Evolutionary conservation across 495 filamentous ascomycete genomes (phyloP), one percentile per base, ranked within the genome.

Genomic region (Aspergillus ellipticus): DNA sequence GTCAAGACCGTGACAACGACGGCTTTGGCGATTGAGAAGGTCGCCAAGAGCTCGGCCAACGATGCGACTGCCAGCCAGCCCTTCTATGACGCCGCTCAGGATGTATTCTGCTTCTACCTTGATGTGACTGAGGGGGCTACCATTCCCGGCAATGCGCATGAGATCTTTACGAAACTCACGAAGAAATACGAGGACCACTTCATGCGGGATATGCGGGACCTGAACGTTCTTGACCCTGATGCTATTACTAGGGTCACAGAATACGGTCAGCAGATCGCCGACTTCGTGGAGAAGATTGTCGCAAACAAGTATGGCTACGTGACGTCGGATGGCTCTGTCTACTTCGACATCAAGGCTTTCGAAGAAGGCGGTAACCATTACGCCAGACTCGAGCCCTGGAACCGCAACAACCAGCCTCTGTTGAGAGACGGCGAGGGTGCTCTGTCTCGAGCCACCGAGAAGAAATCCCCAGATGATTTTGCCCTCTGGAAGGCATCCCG

Each of bases 401-500:
- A 85, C 66, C 81, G 87, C 51, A 86, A 97, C 67, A 85, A 89
- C 66, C 84, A 84, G 6, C 72, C 96, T 21, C 82, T 88, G 92
- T 89, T 4, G 93, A 98, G 63, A 94, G 94, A 22, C 24, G 45
- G 45, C 22, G 94, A 98, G 60, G 94, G 94, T 2, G 83, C 90
- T 0, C 66, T 97, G 42, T 82, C 86, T 70, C 83, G 78, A 37
- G 80, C 73, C 16, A 80, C 66, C 51, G 85, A 74, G 75, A 95
- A 96, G 69, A 82, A 84, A 24, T 82, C 83, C 7, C 72, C 82
- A 2, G 84, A 85, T 3, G 93, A 98, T 65, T 98, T 98, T 71
- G 94, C 92, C 2, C 77, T 97, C 4, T 96, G 92, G 93, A 98
- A 98, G 73, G 82, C 88, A 35, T 91, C 86, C 0, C 97, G 95